Evolutionary conservation across 208 protist genomes (phyloP).

Genomic region (Phytomonas sp.): DNA sequence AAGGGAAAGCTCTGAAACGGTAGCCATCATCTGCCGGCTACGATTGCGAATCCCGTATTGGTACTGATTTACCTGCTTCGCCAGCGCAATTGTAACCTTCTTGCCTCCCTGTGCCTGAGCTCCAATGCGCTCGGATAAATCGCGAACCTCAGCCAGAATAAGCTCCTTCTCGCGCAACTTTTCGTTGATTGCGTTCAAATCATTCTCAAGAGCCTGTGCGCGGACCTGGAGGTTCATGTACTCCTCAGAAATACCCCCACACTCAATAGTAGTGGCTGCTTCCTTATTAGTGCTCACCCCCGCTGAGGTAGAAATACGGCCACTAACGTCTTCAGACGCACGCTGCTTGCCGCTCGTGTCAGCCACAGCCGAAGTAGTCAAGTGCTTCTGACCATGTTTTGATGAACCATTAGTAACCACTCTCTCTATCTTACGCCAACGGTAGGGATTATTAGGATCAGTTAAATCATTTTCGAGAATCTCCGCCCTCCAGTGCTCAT

Average conservation of each 20-base stretch:
- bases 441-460: conserved; percentile 73
- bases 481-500: conserved; percentile 74
- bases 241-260: conserved; percentile 50
- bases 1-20: conserved; percentile 94
- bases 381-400: conserved; percentile 1
- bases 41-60: conserved; percentile 83
- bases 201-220: conserved; percentile 86
- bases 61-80: conserved; percentile 90
- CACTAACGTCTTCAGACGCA: background rate
- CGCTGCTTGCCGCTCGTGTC: background rate
- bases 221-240: conserved; percentile 84
- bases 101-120: conserved; percentile 76
- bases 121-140: conserved; percentile 81
- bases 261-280: conserved; percentile 6
- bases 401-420: conserved; percentile 3
- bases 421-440: conserved; percentile 56
- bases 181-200: conserved; percentile 87
- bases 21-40: conserved; percentile 94
- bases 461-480: conserved; percentile 79
- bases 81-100: conserved; percentile 89
- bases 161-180: conserved; percentile 95
- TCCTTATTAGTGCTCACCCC: background rate
- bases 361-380: background rate
- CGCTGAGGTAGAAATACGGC: background rate
- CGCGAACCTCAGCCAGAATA: conserved; percentile 92